A percentile compares a stretch with the other conserved stretches of the same genome.
Evolutionary conservation across 108 stramenopile species (phyloP).

Genomic region (Phaeodactylum tricornutum): DNA sequence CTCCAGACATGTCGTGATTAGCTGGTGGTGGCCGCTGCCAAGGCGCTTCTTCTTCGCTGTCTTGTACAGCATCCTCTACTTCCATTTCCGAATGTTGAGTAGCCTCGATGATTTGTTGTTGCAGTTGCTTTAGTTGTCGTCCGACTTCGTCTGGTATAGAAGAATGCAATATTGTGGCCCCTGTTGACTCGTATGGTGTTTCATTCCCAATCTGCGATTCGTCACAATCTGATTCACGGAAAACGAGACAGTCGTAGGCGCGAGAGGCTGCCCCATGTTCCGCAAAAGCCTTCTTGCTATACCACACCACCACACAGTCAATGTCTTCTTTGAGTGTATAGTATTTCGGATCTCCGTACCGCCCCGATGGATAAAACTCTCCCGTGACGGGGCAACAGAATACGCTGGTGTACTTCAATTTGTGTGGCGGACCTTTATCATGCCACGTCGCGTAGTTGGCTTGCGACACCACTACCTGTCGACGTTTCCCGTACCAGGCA

Average conservation of each 20-base stretch:
- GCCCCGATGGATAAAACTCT: neutral
- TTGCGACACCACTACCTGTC: slow-evolving; percentile 7
- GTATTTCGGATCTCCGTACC: neutral
- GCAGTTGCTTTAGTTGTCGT: no score
- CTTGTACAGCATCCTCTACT: no score
- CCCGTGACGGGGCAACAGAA: neutral
- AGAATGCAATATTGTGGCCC: no score
- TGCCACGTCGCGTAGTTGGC: slow-evolving; percentile 28
- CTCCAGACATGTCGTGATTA: no score
- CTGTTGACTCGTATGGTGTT: no score
- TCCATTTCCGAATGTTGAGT: no score
- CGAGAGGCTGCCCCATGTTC: neutral
- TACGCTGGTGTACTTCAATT: slow-evolving; percentile 11
- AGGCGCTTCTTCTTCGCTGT: no score
- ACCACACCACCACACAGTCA: slow-evolving; percentile 1
- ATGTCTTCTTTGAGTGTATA: neutral
- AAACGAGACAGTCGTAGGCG: neutral
- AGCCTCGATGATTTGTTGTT: no score
- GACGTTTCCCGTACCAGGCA: slow-evolving; percentile 17
- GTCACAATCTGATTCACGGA: no score
- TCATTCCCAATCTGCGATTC: no score
- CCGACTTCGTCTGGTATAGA: no score
- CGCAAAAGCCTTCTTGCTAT: neutral
- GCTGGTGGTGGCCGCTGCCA: no score
- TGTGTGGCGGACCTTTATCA: slow-evolving; percentile 15